Base-by-base conservation (phyloP, 1,139 yeast species). In the Suhomyces kunorum region DNA sequence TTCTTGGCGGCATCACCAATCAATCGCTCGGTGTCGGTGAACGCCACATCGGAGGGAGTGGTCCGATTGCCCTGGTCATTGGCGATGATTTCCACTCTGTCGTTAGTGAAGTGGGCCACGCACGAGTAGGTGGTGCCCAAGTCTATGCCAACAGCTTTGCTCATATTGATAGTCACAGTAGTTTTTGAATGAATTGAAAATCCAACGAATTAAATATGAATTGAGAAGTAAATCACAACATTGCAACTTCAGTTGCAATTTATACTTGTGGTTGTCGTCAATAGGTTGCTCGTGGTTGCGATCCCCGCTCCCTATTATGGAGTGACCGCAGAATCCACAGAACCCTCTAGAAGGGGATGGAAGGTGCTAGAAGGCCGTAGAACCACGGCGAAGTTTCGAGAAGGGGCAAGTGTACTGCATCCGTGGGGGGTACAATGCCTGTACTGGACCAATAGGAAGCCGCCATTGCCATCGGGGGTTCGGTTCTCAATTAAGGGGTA, bases 31-130 rank as follows among this genome's bases (percentile, higher is more conserved):
- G 59, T 50, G 46, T 55, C 59, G 15, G 61, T 58, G 53, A 59
- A 59, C 14, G 64, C 64, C 37, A 59, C 64, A 48, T 55, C 56
- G 28, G 61, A 56, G 4, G 64, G 64, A 4, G 64, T 59, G 41
- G 59, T 55, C 50, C 78, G 69, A 65, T 72, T 72, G 67, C 78
- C 78, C 63, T 72, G 78, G 54, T 71, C 77, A 53, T 72, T 71
- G 50, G 78, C 78, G 54, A 72, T 72, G 28, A 59, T 58, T 44
- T 50, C 54, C 28, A 50, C 54, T 28, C 53, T 40, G 26, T 50
- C 54, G 33, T 50, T 50, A 30, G 52, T 38, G 32, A 49, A 49
- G 40, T 50, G 54, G 16, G 56, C 63, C 33, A 58, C 63, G 54
- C 63, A 58, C 28, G 62, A 57, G 56, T 58, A 58, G 18, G 63